A percentile compares a stretch with the other conserved stretches of the same genome.
phyloP scores from a whole-genome alignment of 352 stramenopile species.

The Globisporangium splendens region DNA sequence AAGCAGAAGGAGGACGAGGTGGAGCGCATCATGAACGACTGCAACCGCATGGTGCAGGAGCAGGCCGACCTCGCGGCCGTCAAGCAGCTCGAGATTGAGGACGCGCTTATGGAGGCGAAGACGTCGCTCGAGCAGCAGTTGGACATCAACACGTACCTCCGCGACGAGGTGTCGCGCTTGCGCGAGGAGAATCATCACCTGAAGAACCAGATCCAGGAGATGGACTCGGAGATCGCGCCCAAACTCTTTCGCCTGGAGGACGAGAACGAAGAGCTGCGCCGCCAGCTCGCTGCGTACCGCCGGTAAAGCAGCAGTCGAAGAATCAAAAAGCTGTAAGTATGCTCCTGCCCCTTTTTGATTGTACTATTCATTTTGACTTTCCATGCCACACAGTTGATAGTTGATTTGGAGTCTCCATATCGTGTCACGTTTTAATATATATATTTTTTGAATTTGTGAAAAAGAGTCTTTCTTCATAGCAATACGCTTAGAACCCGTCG shows the following conservation, averaged over 20 bases:
- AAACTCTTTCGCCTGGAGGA: constrained; percentile 81
- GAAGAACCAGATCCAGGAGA: constrained; percentile 86
- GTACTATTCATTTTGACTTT: not conserved
- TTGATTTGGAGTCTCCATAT: not conserved
- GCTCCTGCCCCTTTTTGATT: not conserved
- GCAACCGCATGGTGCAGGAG: constrained; percentile 84
- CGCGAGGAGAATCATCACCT: constrained; percentile 83
- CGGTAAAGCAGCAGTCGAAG: constrained; percentile 9
- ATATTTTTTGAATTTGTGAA: not conserved
- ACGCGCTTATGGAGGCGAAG: constrained; percentile 80
- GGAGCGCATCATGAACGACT: constrained; percentile 79
- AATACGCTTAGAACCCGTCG: constrained; percentile 33
- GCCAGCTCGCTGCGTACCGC: constrained; percentile 13
- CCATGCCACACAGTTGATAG: not conserved
- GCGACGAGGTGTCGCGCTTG: constrained; percentile 70
- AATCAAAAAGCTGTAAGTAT: too few species aligned
- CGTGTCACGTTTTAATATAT: constrained; percentile 4
- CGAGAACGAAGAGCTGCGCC: constrained; percentile 76
- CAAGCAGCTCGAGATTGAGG: constrained; percentile 83
- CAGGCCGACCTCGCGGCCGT: constrained; percentile 69
- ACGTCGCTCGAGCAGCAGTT: constrained; percentile 85
- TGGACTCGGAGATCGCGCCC: constrained; percentile 79
- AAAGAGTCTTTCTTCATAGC: not conserved
- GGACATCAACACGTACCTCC: constrained; percentile 82
- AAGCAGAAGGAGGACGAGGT: constrained; percentile 72